Percentiles rank a stretch among this genome's conserved stretches.
Conservation (phyloP, 2,329 filamentous ascomycete species). For the Leptodontidium sp. region DNA sequence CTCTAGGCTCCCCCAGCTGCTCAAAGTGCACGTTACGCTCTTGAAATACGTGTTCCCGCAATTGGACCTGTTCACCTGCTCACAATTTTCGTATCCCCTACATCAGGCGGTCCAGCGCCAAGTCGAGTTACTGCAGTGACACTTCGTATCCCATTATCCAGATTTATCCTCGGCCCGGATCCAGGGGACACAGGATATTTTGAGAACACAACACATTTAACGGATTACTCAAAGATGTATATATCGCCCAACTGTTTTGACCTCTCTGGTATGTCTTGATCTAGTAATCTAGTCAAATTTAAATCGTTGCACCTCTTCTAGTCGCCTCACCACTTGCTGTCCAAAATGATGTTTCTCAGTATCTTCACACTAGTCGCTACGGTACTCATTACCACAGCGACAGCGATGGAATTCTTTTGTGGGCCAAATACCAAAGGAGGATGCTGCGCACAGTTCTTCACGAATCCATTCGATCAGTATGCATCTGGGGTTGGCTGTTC, state of each 20-base stretch:
- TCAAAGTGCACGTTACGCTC: too few species aligned
- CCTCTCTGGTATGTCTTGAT: too few species aligned
- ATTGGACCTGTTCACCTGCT: too few species aligned
- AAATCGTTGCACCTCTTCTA: too few species aligned
- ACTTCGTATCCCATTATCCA: slow-evolving; percentile 9
- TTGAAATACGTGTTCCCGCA: too few species aligned
- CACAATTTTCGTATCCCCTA: too few species aligned
- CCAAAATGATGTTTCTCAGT: not conserved
- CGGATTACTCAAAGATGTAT: not conserved
- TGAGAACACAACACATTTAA: not conserved
- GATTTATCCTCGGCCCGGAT: slow-evolving; percentile 15
- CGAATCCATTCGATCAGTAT: slow-evolving; percentile 23
- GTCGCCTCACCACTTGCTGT: too few species aligned
- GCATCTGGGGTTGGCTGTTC: slow-evolving; percentile 18
- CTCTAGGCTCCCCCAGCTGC: too few species aligned
- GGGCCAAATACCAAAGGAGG: slow-evolving; percentile 19
- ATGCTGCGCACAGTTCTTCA: slow-evolving; percentile 22
- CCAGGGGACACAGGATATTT: not conserved
- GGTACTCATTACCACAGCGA: not conserved
- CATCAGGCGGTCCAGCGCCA: not conserved
- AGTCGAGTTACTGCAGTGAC: not conserved
- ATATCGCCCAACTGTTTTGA: too few species aligned
- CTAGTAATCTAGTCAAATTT: too few species aligned
- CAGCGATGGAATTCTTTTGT: slow-evolving; percentile 12
- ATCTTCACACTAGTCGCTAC: not conserved